Evolutionary conservation across 2,329 filamentous ascomycete genomes (phyloP).

Genomic region (Ophiocordyceps camponoti-saundersi): DNA sequence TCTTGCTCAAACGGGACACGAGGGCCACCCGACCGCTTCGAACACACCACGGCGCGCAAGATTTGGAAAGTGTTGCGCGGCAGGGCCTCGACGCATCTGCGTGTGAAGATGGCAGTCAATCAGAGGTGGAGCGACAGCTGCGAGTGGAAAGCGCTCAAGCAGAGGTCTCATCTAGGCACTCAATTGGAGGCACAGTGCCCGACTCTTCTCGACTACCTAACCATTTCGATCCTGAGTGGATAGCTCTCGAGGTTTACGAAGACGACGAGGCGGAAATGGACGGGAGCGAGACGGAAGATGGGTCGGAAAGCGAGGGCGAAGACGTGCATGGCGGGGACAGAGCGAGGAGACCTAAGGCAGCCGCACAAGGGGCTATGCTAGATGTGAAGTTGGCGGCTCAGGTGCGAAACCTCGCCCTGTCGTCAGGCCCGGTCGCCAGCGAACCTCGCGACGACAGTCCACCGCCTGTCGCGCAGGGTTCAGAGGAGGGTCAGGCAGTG

Average conservation of each 20-base stretch:
- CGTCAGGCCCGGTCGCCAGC: slow-evolving; percentile 4
- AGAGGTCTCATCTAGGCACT: neutral
- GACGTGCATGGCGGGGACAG: slow-evolving; percentile 17
- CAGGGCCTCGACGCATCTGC: neutral
- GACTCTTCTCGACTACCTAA: slow-evolving; percentile 32
- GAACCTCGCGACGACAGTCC: neutral
- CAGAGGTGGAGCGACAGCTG: slow-evolving; percentile 29
- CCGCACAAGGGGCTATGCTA: slow-evolving; percentile 10
- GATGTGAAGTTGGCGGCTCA: slow-evolving; percentile 22
- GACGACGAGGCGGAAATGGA: slow-evolving; percentile 32
- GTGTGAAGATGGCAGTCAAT: slow-evolving; percentile 18
- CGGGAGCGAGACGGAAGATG: slow-evolving; percentile 21
- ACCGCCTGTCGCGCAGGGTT: neutral
- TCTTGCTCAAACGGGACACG: slow-evolving; percentile 15
- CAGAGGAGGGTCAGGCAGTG: slow-evolving; percentile 2
- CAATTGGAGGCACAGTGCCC: neutral
- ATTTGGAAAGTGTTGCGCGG: neutral
- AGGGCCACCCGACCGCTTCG: slow-evolving; percentile 27
- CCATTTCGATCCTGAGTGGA: slow-evolving; percentile 76
- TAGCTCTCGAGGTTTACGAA: slow-evolving; percentile 72
- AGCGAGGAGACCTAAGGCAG: slow-evolving; percentile 1
- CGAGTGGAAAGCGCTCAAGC: slow-evolving; percentile 5
- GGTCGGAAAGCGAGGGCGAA: slow-evolving; percentile 14
- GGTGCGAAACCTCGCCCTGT: slow-evolving; percentile 21
- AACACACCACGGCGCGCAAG: neutral